Evolutionary conservation across 352 stramenopile genomes (phyloP), one percentile per base, ranked within the genome.

Genomic region (Pythium folliculosum): DNA sequence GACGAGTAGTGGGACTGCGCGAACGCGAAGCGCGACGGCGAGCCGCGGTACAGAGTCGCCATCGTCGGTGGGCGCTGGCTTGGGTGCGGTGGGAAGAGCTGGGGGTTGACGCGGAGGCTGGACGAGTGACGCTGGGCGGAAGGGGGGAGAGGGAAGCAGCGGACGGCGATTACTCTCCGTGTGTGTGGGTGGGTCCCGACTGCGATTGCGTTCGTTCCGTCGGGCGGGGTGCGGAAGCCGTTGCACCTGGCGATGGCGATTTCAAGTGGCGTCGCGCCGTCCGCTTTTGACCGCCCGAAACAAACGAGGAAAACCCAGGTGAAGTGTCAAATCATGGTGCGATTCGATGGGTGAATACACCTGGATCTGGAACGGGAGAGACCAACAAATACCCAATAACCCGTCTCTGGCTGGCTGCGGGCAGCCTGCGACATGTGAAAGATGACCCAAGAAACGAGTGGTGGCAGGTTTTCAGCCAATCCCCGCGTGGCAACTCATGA

Each of bases 41-140:
- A 76, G 50, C 75, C 77, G 64, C 84, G 84, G 75, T 92, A 92
- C 38, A 91, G 87, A 19, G 84, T 86, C 44, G 84, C 82, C 76
- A 90, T 90, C 51, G 21, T 62, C 3, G 12, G n/a, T 5, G 30
- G 3, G 13, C 9, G 35, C 23, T 12, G 14, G 23, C 2, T 47
- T 19, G 14, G 14, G 14, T 47, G 14, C 14, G 17, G 30, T 44
- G 21, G 32, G 10, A 53, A n/a, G 14, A 45, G 21, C 14, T 6
- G 9, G 61, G 19, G 21, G 43, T n/a, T 8, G 37, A 37, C n/a
- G 19, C 5, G 35, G 35, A 53, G 5, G 19, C 37, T 35, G 50
- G 6, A 21, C 9, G 16, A 1, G 22, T 8, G 35, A 7, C 9
- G 22, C 37, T 23, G 14, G 1, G 14, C 12, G 47, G n/a, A 5